Conservation (phyloP, 2,329 filamentous ascomycete species). For the Venturia asperata region DNA sequence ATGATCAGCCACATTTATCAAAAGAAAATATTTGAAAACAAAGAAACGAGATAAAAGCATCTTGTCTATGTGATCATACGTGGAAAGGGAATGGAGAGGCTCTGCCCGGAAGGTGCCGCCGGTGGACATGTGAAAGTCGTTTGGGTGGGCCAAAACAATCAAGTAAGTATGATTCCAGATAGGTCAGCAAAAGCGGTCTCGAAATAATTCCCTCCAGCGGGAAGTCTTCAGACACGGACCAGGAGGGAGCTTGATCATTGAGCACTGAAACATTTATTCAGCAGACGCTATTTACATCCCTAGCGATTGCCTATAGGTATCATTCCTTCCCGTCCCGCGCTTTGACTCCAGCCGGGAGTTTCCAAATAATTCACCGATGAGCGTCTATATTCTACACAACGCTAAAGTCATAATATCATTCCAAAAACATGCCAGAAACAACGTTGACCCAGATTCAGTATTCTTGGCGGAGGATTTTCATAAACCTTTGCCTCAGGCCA, state of each 20-base stretch:
- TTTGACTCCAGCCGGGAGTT: not conserved
- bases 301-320: not conserved
- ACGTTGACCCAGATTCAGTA: not conserved
- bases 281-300: not conserved
- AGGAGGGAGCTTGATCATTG: not conserved
- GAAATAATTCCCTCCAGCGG: no score
- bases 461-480: not conserved
- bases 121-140: no score
- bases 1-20: no score
- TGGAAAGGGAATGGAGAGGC: no score
- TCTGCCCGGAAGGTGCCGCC: no score
- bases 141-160: no score
- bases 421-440: not conserved
- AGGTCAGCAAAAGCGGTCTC: no score
- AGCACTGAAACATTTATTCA: not conserved
- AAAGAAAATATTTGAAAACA: no score
- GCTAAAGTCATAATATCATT: not conserved
- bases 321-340: not conserved
- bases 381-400: not conserved
- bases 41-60: no score
- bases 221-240: no score
- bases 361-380: not conserved
- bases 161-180: no score
- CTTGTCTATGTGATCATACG: no score
- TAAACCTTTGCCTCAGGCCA: not conserved